Percentiles rank a stretch among this genome's conserved stretches.
Evolutionary conservation across 768 basidiomycete genomes (phyloP).

Genomic region (Rhodotorula toruloides): DNA sequence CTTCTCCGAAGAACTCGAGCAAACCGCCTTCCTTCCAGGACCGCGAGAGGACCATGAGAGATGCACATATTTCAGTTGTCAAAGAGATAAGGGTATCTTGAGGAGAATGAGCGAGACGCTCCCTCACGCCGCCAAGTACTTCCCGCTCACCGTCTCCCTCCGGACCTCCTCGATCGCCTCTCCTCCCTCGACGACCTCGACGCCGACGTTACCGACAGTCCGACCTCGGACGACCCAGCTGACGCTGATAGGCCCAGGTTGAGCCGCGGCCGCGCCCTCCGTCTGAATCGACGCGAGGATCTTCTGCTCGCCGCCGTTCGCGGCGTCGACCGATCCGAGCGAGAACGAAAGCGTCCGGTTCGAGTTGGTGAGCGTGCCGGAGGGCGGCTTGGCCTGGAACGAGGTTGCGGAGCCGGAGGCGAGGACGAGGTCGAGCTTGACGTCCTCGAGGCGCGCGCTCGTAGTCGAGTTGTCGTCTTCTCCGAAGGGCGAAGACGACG

Average conservation of each 20-base stretch:
- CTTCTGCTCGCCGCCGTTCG: slow-evolving; percentile 38
- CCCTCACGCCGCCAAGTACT: slow-evolving; percentile 19
- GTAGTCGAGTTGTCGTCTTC: slow-evolving; percentile 9
- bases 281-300: slow-evolving; percentile 46
- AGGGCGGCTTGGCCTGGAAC: slow-evolving; percentile 50
- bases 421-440: slow-evolving; percentile 46
- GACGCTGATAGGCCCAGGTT: slow-evolving; percentile 43
- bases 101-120: no score
- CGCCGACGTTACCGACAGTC: slow-evolving; percentile 45
- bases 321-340: slow-evolving; percentile 17
- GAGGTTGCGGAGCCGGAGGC: slow-evolving; percentile 40
- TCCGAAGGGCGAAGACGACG: slow-evolving; percentile 39
- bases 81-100: not conserved
- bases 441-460: slow-evolving; percentile 37
- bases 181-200: slow-evolving; percentile 44
- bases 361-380: slow-evolving; percentile 44
- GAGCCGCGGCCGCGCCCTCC: slow-evolving; percentile 35
- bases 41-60: no score
- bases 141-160: slow-evolving; percentile 17
- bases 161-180: slow-evolving; percentile 12
- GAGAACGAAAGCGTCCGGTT: slow-evolving; percentile 40
- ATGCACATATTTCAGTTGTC: not conserved
- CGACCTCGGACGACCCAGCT: slow-evolving; percentile 45
- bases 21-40: no score
- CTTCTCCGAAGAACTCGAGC: no score